Base-by-base conservation (phyloP, 192 early-diverging fungal genomes). In the Entrophospora sp. region DNA sequence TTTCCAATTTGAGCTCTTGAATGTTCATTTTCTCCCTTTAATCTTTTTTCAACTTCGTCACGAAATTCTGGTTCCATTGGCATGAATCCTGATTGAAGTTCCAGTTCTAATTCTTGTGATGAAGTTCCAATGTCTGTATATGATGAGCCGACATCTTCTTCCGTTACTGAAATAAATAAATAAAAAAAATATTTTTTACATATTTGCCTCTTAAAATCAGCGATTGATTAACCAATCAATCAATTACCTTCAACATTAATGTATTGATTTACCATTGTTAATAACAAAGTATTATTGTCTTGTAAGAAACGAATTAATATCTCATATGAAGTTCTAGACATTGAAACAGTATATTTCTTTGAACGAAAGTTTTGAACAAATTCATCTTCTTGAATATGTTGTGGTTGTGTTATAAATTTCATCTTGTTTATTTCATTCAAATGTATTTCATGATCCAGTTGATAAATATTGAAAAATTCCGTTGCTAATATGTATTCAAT, bases 221-320 rank as follows among this genome's bases (percentile, higher is more conserved):
- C 30, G n/a, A n/a, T n/a, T n/a, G n/a, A n/a, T n/a, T 48, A 7
- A 0, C 3, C 12, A 3, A 0, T 8, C 22, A 52, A 14, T 32
- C 16, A 43, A 36, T 48, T 66, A 78, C 78, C 83, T 68, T 85
- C 74, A 27, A 99, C 94, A 61, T 87, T 86, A 24, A 97, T 53
- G 59, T 95, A 85, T 75, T 96, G 91, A 72, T 99, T 96, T 42
- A 96, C 84, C 25, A 97, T 83, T 69, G 92, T 79, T 67, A 96
- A 83, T 43, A 99, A 65, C 36, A 94, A 75, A 69, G 89, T 90
- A 57, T n/a, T n/a, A n/a, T 88, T 90, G 52, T 90, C 94, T 74
- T 96, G 91, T 66, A 99, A 73, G 70, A 91, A 98, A 58, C 87
- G 82, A 51, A 97, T 69, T 55, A 98, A 82, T 20, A 99, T 83